These are phyloP conservation scores for Raffaelea arxii DNA, from an alignment of 2,329 filamentous ascomycete genomes.

Conservation along the genomic window DNA sequence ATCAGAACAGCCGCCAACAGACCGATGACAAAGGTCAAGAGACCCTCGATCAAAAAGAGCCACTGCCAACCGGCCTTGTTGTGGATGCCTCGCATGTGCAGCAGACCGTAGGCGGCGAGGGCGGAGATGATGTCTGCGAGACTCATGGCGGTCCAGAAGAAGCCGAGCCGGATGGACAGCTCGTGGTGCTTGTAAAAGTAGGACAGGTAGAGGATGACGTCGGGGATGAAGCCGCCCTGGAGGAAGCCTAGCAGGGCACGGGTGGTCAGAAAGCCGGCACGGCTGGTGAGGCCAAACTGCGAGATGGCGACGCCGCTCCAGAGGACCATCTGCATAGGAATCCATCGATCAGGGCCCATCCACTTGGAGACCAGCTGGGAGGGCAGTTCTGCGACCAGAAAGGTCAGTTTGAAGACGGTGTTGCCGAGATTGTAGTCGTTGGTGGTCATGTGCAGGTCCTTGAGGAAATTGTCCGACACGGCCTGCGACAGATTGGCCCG, in stretches of 20 bases:
- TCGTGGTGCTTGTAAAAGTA: slow-evolving; percentile 34
- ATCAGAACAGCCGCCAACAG: slow-evolving; percentile 44
- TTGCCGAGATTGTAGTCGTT: slow-evolving; percentile 40
- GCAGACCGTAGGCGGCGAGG: slow-evolving; percentile 27
- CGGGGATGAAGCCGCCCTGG: slow-evolving; percentile 37
- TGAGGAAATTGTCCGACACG: slow-evolving; percentile 36
- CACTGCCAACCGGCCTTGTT: slow-evolving; percentile 33
- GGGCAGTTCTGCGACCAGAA: slow-evolving; percentile 14
- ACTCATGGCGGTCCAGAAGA: slow-evolving; percentile 31
- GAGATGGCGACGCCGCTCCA: slow-evolving; percentile 44
- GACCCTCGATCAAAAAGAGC: slow-evolving; percentile 46
- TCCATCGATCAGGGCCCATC: slow-evolving; percentile 49
- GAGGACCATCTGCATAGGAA: slow-evolving; percentile 46
- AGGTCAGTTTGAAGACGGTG: slow-evolving; percentile 30
- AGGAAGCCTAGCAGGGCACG: slow-evolving; percentile 30
- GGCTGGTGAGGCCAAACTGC: slow-evolving; percentile 32
- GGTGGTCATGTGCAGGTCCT: slow-evolving; percentile 31
- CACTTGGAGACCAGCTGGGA: slow-evolving; percentile 51
- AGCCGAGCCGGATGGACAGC: slow-evolving; percentile 27
- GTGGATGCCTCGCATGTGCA: slow-evolving; percentile 28
- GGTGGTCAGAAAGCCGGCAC: slow-evolving; percentile 27
- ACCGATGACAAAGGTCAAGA: slow-evolving; percentile 37
- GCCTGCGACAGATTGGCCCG: slow-evolving; percentile 37
- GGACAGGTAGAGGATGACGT: slow-evolving; percentile 31
- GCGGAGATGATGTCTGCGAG: slow-evolving; percentile 28